These are phyloP conservation scores for Fennellomyces sp. DNA, from an alignment of 371 early-diverging fungal species.

Conservation along the genomic window DNA sequence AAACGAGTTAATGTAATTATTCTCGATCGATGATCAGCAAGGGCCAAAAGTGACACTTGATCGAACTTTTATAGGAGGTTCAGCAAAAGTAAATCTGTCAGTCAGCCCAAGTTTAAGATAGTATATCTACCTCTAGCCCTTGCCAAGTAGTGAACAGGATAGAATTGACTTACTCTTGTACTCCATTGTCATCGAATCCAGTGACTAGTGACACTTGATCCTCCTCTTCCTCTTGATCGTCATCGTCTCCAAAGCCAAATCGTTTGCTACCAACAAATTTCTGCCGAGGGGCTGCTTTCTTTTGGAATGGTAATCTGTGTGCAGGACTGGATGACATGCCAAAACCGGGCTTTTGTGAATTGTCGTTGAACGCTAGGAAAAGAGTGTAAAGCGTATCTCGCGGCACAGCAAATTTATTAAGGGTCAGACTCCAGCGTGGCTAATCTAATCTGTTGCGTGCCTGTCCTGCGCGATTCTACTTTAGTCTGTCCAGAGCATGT, in stretches of 20 bases:
- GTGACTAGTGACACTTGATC: conserved; percentile 47
- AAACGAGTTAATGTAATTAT: not conserved
- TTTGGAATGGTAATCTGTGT: conserved; percentile 11
- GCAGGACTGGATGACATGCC: conserved; percentile 1
- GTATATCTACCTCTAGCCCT: too few relatives aligned
- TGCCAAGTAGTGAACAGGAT: not conserved
- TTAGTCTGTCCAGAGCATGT: too few relatives aligned
- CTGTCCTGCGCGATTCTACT: too few relatives aligned
- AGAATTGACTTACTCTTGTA: conserved; percentile 45
- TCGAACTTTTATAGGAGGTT: too few relatives aligned
- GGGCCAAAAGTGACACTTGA: too few relatives aligned
- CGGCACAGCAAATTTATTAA: too few relatives aligned
- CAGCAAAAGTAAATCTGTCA: too few relatives aligned
- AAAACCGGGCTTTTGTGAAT: too few relatives aligned
- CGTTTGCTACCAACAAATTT: conserved; percentile 6
- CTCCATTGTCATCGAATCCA: conserved; percentile 58
- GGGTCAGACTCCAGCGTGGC: too few relatives aligned
- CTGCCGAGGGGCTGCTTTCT: conserved; percentile 9
- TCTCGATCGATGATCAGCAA: not conserved
- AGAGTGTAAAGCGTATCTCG: too few relatives aligned
- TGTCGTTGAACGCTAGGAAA: too few relatives aligned
- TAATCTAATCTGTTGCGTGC: too few relatives aligned
- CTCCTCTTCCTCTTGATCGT: conserved; percentile 40
- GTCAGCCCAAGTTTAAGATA: not conserved
- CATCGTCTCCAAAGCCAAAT: conserved; percentile 32